A percentile compares a stretch with the other conserved stretches of the same genome.
Conservation (phyloP, 768 basidiomycete species). For the Kwoniella newhampshirensis region DNA sequence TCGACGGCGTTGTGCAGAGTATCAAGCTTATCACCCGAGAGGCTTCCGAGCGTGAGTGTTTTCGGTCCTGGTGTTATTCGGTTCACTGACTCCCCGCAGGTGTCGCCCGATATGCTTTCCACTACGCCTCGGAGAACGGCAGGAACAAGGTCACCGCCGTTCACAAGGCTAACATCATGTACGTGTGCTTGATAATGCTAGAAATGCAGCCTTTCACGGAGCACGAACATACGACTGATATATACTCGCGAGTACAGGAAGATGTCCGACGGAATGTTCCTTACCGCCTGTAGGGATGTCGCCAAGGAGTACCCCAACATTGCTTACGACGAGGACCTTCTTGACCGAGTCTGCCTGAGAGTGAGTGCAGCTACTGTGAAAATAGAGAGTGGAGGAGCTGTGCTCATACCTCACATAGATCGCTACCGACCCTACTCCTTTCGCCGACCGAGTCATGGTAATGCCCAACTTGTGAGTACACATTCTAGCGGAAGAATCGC, state of each 20-base stretch:
- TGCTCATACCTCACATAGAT: conserved; percentile 57
- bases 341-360: conserved; percentile 93
- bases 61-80: neutral
- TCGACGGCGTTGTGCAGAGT: conserved; percentile 97
- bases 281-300: conserved; percentile 93
- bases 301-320: conserved; percentile 93
- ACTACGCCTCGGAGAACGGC: conserved; percentile 86
- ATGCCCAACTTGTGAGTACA: conserved; percentile 94
- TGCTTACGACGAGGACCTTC: conserved; percentile 90
- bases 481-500: neutral
- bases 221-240: no score
- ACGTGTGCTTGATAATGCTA: conserved; percentile 53
- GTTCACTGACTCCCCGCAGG: neutral
- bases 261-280: conserved; percentile 99
- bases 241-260: no score
- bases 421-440: conserved; percentile 89
- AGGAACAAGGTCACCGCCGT: conserved; percentile 94
- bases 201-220: neutral
- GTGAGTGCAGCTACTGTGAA: conserved; percentile 55
- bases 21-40: conserved; percentile 99
- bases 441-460: conserved; percentile 96
- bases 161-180: conserved; percentile 99
- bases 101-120: conserved; percentile 96
- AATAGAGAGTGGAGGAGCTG: neutral
- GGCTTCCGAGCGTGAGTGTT: conserved; percentile 75